phyloP scores from a whole-genome alignment of 1,284 basidiomycete species.

The Ustilago loliicola region DNA sequence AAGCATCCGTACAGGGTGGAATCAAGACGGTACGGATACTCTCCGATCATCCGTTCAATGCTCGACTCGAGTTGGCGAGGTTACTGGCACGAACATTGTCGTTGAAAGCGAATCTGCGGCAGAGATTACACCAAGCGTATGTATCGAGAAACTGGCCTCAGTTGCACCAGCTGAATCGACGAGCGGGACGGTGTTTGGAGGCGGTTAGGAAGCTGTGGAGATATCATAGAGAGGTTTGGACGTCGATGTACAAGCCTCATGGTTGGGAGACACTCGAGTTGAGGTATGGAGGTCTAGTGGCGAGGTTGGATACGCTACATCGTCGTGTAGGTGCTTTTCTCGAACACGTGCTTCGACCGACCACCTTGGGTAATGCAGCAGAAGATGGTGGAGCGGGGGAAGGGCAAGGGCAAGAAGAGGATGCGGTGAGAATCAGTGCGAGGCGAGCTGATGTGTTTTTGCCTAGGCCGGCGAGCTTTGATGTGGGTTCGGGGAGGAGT shows the following conservation, averaged over 20 bases:
- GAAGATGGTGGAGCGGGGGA: background rate
- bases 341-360: conserved; percentile 25
- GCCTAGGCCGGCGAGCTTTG: conserved; percentile 20
- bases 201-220: conserved; percentile 61
- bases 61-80: conserved; percentile 49
- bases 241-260: conserved; percentile 66
- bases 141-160: conserved; percentile 46
- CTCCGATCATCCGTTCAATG: conserved; percentile 59
- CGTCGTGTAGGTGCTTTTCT: conserved; percentile 46
- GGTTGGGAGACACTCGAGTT: conserved; percentile 71
- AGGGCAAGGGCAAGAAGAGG: background rate
- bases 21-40: conserved; percentile 33
- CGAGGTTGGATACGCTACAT: conserved; percentile 70
- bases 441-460: conserved; percentile 30
- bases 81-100: conserved; percentile 50
- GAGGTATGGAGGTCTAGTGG: conserved; percentile 69
- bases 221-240: conserved; percentile 69
- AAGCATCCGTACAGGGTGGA: background rate
- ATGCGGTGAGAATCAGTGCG: conserved; percentile 9
- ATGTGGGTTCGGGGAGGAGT: conserved; percentile 16
- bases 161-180: conserved; percentile 35
- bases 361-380: background rate
- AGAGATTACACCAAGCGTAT: conserved; percentile 57
- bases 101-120: conserved; percentile 54
- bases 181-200: conserved; percentile 31